phyloP scores from a whole-genome alignment of 805 yeast genomes.

The Saccharomycopsis babjevae region DNA sequence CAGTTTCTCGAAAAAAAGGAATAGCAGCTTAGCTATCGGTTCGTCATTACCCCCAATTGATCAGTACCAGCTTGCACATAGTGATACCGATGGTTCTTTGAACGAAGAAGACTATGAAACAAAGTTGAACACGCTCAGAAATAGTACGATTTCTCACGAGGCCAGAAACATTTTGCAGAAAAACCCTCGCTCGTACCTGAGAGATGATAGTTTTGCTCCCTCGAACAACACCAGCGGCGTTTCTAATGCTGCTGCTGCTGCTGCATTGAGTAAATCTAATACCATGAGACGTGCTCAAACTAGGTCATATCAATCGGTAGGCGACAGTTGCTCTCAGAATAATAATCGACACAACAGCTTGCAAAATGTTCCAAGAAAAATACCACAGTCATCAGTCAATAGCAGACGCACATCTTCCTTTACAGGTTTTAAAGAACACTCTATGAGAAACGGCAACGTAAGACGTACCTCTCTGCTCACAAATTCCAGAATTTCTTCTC shows the following conservation, averaged over 20 bases:
- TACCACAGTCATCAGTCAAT: background rate
- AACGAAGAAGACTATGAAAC: constrained; percentile 12
- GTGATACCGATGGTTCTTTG: background rate
- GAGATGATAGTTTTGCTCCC: background rate
- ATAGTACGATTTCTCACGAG: constrained; percentile 3
- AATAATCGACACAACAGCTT: background rate
- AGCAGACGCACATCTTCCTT: background rate
- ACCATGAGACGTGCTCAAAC: background rate
- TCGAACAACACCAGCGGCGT: background rate
- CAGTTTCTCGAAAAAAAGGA: background rate
- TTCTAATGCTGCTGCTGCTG: constrained; percentile 18
- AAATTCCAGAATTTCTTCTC: background rate
- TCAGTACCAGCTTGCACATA: constrained; percentile 10
- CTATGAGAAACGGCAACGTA: background rate
- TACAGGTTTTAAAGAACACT: background rate
- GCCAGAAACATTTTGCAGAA: constrained; percentile 1
- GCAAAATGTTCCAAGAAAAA: background rate
- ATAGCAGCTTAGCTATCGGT: background rate
- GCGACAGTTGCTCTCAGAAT: no score
- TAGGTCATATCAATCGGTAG: background rate
- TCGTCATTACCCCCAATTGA: constrained; percentile 17
- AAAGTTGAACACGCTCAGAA: constrained; percentile 10
- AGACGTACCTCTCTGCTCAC: background rate
- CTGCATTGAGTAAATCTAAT: constrained; percentile 15
- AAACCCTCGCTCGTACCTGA: background rate